These are phyloP conservation scores for Colletotrichum zoysiae DNA, from an alignment of 2,329 filamentous ascomycete species.

Conservation along the genomic window DNA sequence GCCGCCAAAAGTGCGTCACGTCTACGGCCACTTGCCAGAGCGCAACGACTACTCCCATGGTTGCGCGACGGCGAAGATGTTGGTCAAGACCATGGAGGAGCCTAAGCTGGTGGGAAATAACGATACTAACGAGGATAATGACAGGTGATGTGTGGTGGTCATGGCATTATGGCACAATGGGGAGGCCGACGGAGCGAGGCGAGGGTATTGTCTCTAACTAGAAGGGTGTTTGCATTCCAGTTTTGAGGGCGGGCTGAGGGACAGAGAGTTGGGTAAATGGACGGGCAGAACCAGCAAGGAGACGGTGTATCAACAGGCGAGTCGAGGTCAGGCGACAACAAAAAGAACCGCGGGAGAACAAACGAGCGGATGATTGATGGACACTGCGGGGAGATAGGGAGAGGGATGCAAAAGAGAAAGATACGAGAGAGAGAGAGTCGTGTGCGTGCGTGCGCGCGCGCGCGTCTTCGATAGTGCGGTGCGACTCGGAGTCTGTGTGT, in stretches of 20 bases:
- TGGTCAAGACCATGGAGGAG: conserved; percentile 38
- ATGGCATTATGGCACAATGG: conserved; percentile 42
- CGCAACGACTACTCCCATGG: conserved; percentile 59
- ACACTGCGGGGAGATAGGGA: background rate
- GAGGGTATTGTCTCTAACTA: conserved; percentile 34
- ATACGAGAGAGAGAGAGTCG: background rate
- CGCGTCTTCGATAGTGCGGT: conserved; percentile 8
- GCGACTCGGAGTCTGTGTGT: conserved; percentile 22
- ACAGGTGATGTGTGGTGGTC: conserved; percentile 20
- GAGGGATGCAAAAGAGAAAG: conserved; percentile 6
- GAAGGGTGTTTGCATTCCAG: conserved; percentile 36
- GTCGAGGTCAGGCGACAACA: background rate
- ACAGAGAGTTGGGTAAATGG: conserved; percentile 13
- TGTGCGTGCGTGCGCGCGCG: background rate
- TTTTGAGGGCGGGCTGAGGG: conserved; percentile 15
- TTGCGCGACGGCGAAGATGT: conserved; percentile 42
- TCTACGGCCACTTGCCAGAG: conserved; percentile 72
- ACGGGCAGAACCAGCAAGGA: background rate
- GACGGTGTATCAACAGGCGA: background rate
- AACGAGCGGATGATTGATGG: conserved; percentile 10
- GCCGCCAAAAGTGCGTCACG: conserved; percentile 72
- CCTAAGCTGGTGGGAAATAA: conserved; percentile 31
- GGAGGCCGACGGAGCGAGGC: conserved; percentile 19
- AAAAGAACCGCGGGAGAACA: background rate
- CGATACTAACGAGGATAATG: conserved; percentile 38